A percentile compares a stretch with the other conserved stretches of the same genome.
These are phyloP conservation scores for Microsporum canis DNA, from an alignment of 2,329 filamentous ascomycete species.

Conservation along the genomic window DNA sequence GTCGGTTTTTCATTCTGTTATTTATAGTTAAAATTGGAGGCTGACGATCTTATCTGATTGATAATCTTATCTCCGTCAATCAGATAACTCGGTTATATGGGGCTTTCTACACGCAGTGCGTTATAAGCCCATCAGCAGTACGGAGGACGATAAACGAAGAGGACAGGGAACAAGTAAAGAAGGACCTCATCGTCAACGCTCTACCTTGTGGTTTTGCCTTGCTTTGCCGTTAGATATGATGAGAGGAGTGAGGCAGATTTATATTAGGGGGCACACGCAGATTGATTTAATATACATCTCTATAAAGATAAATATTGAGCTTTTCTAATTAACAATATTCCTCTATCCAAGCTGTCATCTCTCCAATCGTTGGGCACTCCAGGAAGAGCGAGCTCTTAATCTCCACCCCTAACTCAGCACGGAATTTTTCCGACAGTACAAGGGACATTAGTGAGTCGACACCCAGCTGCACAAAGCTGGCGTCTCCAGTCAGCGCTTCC, in stretches of 20 bases:
- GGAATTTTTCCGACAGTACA: background rate
- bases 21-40: background rate
- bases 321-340: background rate
- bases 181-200: too few relatives aligned
- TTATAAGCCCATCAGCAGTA: too few relatives aligned
- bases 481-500: background rate
- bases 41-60: background rate
- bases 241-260: too few relatives aligned
- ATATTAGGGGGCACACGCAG: too few relatives aligned
- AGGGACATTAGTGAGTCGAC: conserved; percentile 4
- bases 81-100: background rate
- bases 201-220: too few relatives aligned
- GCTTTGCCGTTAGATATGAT: too few relatives aligned
- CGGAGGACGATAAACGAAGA: too few relatives aligned
- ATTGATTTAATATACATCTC: too few relatives aligned
- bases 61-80: background rate
- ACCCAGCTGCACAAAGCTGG: background rate
- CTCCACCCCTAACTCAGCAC: background rate
- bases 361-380: background rate
- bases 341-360: background rate
- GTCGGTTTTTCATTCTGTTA: too few relatives aligned
- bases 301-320: too few relatives aligned
- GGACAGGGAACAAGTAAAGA: too few relatives aligned
- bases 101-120: too few relatives aligned
- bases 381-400: background rate